Evolutionary conservation across 2,329 filamentous ascomycete species (phyloP).

Genomic region (Pseudogymnoascus sp.): DNA sequence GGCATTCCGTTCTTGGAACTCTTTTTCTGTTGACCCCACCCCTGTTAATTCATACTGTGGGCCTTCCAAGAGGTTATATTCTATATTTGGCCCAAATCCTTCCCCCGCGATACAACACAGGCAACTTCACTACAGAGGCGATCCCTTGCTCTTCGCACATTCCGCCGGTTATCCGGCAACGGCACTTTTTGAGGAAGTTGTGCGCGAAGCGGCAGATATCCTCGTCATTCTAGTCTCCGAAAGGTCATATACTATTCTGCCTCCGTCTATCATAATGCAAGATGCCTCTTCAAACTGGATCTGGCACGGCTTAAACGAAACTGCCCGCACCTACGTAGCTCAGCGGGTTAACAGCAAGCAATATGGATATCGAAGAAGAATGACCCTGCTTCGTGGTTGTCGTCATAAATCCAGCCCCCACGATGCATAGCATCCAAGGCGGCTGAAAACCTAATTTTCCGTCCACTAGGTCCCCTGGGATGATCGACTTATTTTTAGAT

Average conservation of each 20-base stretch:
- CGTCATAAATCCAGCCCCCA: neutral
- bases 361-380: neutral
- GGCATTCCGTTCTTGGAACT: neutral
- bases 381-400: neutral
- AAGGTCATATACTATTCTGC: neutral
- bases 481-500: neutral
- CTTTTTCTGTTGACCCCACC: neutral
- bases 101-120: neutral
- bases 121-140: neutral
- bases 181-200: neutral
- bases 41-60: neutral
- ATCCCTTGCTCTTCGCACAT: neutral
- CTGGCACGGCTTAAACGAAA: neutral
- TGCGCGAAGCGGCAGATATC: neutral
- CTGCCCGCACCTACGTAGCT: neutral
- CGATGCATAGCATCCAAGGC: neutral
- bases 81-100: neutral
- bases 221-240: neutral
- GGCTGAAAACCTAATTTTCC: neutral
- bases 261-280: neutral
- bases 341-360: neutral
- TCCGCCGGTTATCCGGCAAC: neutral
- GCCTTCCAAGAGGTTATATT: neutral
- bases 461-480: neutral
- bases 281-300: neutral